Conservation (phyloP, 2,329 filamentous ascomycete species). For the Colletotrichum salicis region DNA sequence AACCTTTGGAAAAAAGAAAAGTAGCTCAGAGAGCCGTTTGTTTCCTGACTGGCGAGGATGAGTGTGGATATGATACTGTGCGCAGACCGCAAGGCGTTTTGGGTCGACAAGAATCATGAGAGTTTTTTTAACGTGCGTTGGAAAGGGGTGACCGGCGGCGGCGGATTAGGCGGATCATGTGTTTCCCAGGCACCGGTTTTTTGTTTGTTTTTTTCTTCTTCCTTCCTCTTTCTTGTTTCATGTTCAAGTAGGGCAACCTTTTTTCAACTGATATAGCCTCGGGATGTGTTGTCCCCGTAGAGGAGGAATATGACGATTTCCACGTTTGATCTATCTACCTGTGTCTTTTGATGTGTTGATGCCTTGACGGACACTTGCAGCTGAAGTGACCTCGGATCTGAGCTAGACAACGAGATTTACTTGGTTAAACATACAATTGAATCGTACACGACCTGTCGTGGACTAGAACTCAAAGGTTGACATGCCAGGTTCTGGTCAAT, state of each 20-base stretch:
- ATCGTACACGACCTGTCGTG: no score
- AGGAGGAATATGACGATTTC: conserved; percentile 20
- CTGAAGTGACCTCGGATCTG: background rate
- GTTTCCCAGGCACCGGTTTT: conserved; percentile 19
- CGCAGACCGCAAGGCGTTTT: conserved; percentile 26
- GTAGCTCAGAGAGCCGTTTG: background rate
- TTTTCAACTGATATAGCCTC: background rate
- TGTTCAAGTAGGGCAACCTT: conserved; percentile 1
- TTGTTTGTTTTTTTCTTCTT: background rate
- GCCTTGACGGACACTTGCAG: background rate
- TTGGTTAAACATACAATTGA: no score
- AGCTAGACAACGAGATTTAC: background rate
- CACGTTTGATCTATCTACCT: background rate
- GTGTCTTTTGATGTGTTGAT: background rate
- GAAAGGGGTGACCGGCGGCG: conserved; percentile 6
- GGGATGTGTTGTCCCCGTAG: background rate
- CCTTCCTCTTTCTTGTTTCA: background rate
- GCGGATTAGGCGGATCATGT: background rate
- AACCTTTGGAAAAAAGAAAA: background rate
- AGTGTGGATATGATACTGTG: background rate
- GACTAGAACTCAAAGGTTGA: no score
- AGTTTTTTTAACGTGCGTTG: conserved; percentile 6
- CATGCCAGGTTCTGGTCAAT: no score
- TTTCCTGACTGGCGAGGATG: conserved; percentile 1
- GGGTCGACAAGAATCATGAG: conserved; percentile 13